Percentiles rank a stretch among this genome's conserved stretches.
These are phyloP conservation scores for Cryphonectria naterciae DNA, from an alignment of 2,329 filamentous ascomycete species.

Conservation along the genomic window DNA sequence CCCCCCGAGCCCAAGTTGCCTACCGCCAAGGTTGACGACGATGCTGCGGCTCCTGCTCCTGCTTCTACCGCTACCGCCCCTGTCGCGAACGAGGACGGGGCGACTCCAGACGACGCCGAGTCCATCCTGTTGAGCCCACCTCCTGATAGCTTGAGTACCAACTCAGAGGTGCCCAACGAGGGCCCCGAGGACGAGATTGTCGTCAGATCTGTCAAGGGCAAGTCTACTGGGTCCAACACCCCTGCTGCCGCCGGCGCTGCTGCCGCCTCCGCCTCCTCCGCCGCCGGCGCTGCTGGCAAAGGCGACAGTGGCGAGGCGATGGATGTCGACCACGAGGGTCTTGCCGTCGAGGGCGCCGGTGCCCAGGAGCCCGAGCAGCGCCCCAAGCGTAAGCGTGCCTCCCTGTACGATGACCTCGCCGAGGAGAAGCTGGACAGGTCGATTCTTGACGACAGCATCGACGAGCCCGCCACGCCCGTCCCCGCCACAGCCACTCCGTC, in stretches of 20 bases:
- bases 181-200: slow-evolving; percentile 57
- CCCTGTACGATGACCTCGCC: slow-evolving; percentile 53
- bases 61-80: neutral
- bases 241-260: slow-evolving; percentile 41
- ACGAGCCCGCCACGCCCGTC: slow-evolving; percentile 22
- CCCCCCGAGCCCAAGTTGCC: slow-evolving; percentile 29
- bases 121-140: slow-evolving; percentile 52
- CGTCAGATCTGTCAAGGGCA: slow-evolving; percentile 48
- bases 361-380: slow-evolving; percentile 35
- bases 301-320: slow-evolving; percentile 41
- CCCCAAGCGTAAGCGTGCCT: slow-evolving; percentile 60
- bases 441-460: slow-evolving; percentile 39
- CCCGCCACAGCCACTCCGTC: slow-evolving; percentile 13
- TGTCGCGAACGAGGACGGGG: slow-evolving; percentile 44
- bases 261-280: slow-evolving; percentile 35
- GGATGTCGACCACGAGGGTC: slow-evolving; percentile 10
- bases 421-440: slow-evolving; percentile 51
- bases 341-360: neutral
- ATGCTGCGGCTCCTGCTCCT: neutral
- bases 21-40: slow-evolving; percentile 37
- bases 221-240: slow-evolving; percentile 44
- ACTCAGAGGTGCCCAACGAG: slow-evolving; percentile 38
- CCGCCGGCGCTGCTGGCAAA: slow-evolving; percentile 38
- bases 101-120: slow-evolving; percentile 41
- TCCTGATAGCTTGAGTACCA: slow-evolving; percentile 45